Evolutionary conservation across 164 flowering plant genomes (phyloP).

Genomic region (Nelumbo lutea): DNA sequence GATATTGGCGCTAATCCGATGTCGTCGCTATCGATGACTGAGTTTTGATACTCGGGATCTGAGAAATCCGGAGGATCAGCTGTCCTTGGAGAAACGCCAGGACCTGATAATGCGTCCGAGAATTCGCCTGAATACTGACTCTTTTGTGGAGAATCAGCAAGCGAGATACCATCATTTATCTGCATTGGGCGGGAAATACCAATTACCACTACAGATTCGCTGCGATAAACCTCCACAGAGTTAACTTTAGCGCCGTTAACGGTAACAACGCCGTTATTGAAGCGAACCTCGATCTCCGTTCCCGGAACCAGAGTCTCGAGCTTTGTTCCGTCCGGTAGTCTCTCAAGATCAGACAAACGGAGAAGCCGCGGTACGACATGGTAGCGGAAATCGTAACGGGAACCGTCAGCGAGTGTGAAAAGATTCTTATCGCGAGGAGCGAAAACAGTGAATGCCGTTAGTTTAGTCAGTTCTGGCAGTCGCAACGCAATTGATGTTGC

Average conservation of each 20-base stretch:
- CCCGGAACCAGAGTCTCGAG: slow-evolving; percentile 17
- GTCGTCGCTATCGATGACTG: too few species aligned
- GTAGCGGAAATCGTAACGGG: slow-evolving; percentile 22
- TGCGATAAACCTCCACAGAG: slow-evolving; percentile 18
- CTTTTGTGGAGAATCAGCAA: too few species aligned
- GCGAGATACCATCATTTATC: background rate
- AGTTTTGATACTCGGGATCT: background rate
- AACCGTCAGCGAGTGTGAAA: slow-evolving; percentile 12
- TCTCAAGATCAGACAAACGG: slow-evolving; percentile 9
- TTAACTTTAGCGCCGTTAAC: slow-evolving; percentile 17
- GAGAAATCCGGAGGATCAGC: background rate
- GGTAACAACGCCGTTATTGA: slow-evolving; percentile 9
- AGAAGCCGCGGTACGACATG: slow-evolving; percentile 18
- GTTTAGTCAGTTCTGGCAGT: slow-evolving; percentile 9
- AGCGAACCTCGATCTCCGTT: slow-evolving; percentile 3
- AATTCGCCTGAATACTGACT: background rate
- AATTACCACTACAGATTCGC: slow-evolving; percentile 16
- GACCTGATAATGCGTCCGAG: background rate
- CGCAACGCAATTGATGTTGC: slow-evolving; percentile 17
- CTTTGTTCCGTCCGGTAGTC: background rate
- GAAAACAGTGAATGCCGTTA: slow-evolving; percentile 17
- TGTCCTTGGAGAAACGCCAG: background rate
- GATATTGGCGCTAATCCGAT: background rate
- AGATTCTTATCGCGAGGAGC: slow-evolving; percentile 19
- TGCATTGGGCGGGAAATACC: slow-evolving; percentile 2